Evolutionary conservation across 257 asterid genomes (phyloP), one percentile per base, ranked within the genome.

Genomic region (Coffea canephora): DNA sequence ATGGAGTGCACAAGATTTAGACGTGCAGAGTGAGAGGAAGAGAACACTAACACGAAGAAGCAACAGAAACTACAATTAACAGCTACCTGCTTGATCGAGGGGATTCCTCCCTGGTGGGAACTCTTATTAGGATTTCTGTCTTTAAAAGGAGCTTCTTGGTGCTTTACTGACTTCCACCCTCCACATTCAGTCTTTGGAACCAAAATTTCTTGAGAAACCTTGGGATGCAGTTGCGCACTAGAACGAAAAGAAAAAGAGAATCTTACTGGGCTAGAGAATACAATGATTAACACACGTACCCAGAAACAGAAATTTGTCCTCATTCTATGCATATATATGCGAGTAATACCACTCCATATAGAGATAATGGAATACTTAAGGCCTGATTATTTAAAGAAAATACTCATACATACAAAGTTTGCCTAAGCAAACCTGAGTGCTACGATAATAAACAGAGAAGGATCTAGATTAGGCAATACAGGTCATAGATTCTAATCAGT

Each of bases 101-200:
- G 75, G 75, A 70, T 81, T 71, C 80, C 87, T 77, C 84, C 82
- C 84, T 77, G 79, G 84, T 73, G 89, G 83, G 75, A 84, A 78
- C 77, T 85, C 85, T 70, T 78, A 79, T 50, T 41, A 48, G 61
- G 77, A 75, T 23, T 83, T 84, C 82, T 86, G 69, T 54, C 83
- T 83, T 84, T 88, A 59, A 80, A 62, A 77, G 83, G 73, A 83
- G 81, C 77, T 82, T 50, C 80, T 70, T 87, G 85, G 64, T 55
- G 91, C 79, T 89, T 93, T 50, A 91, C 97, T 34, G 98, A 86
- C 67, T 88, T 91, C 98, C 98, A 93, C 78, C 91, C 83, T 73
- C 94, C 92, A 70, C 4, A 76, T 80, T 89, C 89, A 71, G 75
- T 84, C 87, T 86, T 89, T 39, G 87, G 88, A 78, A 73, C 78